Conservation (phyloP, 306 rosid genomes). For the Medicago ruthenica region DNA sequence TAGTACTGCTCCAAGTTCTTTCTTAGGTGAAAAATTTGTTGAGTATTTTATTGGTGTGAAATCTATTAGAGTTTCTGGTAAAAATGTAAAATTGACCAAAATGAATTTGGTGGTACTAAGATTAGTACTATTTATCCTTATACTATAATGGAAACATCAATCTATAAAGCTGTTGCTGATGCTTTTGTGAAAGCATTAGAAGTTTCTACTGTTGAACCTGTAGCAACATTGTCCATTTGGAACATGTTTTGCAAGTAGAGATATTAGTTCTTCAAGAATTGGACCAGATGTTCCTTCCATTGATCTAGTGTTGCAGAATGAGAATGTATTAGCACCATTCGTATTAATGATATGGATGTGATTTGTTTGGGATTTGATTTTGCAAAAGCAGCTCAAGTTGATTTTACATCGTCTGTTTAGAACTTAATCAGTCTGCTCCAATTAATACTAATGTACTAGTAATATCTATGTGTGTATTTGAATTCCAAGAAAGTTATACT, state of each 20-base stretch:
- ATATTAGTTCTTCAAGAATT: conserved; percentile 33
- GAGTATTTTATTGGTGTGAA: no score
- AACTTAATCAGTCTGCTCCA: background rate
- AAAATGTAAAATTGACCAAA: no score
- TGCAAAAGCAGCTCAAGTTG: conserved; percentile 45
- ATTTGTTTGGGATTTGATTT: conserved; percentile 60
- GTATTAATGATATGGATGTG: conserved; percentile 36
- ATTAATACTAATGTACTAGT: background rate
- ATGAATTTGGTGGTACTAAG: no score
- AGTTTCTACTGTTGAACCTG: conserved; percentile 43
- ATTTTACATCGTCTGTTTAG: conserved; percentile 55
- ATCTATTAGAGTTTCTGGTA: no score
- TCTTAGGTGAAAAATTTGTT: no score
- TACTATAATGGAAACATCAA: no score
- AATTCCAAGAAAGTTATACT: no score
- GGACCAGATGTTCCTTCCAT: conserved; percentile 58
- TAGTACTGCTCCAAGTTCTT: no score
- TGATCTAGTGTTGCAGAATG: conserved; percentile 58
- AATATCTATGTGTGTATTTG: background rate
- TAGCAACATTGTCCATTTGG: conserved; percentile 69
- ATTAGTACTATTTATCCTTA: no score
- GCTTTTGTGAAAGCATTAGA: conserved; percentile 46
- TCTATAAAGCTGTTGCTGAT: conserved; percentile 45
- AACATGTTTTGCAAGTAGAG: conserved; percentile 47
- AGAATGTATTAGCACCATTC: conserved; percentile 43